Base-by-base conservation (phyloP, 108 stramenopile species). In the Cyclotella cryptica region DNA sequence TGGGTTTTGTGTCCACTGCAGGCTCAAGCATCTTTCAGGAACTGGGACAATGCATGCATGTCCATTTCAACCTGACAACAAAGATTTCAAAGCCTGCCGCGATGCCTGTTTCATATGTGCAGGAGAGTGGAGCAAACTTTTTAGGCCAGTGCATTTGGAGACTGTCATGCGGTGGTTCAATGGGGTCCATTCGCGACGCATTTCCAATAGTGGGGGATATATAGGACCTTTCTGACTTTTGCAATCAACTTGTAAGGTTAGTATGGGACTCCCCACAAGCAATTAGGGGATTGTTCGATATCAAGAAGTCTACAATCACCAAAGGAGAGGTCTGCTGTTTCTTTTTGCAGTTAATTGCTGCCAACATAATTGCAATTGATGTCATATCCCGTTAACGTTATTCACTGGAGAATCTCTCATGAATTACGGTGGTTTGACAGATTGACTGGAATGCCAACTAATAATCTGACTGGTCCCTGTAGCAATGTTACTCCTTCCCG, bases 321-420 rank as follows among this genome's bases (percentile, higher is more conserved):
- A 57, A 57, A 57, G 11, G 12, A 12, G 21, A 57, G n/a, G 55
- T 57, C 12, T 24, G 24, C 24, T 57, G 55, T 24, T 57, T 57
- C 18, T 54, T 57, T 19, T 24, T 57, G n/a, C 55, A 57, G 22
- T 57, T 57, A 22, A 57, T 57, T 26, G 55, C 55, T 3, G 55
- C 55, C 8, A 8, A 57, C 12, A 57, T 57, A 22, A 57, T 57
- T 26, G 19, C 55, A 19, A 26, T 57, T 12, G 12, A 19, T 12
- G 55, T 57, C 8, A 57, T 12, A 26, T 57, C 55, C 4, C 3
- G 12, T 3, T 3, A 21, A 57, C 12, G 3, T 24, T 57, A 3
- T 57, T 21, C 24, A 4, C 12, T 57, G 55, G 55, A 1, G 1
- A 24, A 24, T 57, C 12, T 19, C 22, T 26, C 55, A 21, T 26